Conservation (phyloP, 371 early-diverging fungal species). For the Chytridium lagenaria region DNA sequence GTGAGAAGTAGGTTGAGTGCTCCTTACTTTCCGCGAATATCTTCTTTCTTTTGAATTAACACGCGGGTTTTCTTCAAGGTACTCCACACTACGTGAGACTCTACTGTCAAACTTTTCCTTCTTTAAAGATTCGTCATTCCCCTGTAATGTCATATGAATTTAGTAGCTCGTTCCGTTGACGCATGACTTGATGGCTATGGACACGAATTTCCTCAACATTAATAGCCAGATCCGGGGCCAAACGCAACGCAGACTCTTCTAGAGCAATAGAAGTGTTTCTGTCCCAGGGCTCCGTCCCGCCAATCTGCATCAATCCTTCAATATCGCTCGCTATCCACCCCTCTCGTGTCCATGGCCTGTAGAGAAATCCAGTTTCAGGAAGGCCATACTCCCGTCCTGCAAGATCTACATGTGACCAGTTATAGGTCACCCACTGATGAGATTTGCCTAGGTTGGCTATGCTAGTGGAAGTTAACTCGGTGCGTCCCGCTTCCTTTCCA, state of each 20-base stretch:
- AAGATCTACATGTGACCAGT: constrained; percentile 17
- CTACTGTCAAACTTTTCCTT: too few relatives aligned
- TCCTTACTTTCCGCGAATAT: too few relatives aligned
- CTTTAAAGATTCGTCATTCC: too few relatives aligned
- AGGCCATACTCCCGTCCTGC: constrained; percentile 10
- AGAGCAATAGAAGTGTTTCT: too few relatives aligned
- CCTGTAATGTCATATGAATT: too few relatives aligned
- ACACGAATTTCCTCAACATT: constrained; percentile 6
- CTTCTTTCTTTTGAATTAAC: too few relatives aligned
- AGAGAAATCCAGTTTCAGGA: background rate
- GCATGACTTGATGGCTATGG: background rate
- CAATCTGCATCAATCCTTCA: constrained; percentile 5
- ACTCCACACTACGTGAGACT: too few relatives aligned
- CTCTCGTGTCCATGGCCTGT: constrained; percentile 10
- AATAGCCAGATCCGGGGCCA: constrained; percentile 5
- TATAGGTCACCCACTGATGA: constrained; percentile 11
- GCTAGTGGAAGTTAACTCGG: background rate
- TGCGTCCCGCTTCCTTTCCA: background rate
- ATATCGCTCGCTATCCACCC: constrained; percentile 13
- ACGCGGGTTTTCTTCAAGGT: too few relatives aligned
- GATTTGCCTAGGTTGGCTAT: background rate
- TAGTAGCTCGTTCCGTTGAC: too few relatives aligned
- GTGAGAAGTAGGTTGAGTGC: background rate
- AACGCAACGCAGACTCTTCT: background rate
- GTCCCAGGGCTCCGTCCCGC: background rate